Conservation (phyloP, 2,329 filamentous ascomycete genomes). For the Epichloe gansuensis region DNA sequence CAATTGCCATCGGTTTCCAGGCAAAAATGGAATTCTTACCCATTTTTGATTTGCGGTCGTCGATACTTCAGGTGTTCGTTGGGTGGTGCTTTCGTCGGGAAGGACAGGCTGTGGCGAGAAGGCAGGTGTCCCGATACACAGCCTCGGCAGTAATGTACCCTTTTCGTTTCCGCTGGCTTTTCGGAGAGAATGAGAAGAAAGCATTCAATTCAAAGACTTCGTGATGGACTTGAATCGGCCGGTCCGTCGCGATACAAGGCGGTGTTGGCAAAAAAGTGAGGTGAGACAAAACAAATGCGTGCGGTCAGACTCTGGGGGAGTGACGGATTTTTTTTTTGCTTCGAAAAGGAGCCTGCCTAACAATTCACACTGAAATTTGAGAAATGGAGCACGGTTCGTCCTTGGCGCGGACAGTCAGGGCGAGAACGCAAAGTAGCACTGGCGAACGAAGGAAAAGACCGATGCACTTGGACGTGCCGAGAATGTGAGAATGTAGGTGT, state of each 20-base stretch:
- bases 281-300: constrained; percentile 3
- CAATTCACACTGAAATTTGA: neutral
- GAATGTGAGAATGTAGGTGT: neutral
- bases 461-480: neutral
- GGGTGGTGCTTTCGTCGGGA: neutral
- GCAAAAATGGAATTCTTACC: neutral
- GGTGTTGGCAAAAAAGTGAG: neutral
- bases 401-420: neutral
- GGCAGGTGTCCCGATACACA: neutral
- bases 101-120: neutral
- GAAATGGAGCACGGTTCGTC: neutral
- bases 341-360: neutral
- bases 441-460: neutral
- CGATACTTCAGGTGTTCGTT: neutral
- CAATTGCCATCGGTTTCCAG: neutral
- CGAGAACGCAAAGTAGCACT: neutral
- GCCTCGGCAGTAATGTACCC: neutral
- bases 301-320: neutral
- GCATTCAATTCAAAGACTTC: neutral
- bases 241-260: neutral
- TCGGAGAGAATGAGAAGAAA: neutral
- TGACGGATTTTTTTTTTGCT: neutral
- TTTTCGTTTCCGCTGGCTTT: neutral
- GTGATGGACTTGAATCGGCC: neutral
- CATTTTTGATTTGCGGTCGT: neutral